Evolutionary conservation across 345 rosid genomes (phyloP).

Genomic region (Eucalyptus rudis): DNA sequence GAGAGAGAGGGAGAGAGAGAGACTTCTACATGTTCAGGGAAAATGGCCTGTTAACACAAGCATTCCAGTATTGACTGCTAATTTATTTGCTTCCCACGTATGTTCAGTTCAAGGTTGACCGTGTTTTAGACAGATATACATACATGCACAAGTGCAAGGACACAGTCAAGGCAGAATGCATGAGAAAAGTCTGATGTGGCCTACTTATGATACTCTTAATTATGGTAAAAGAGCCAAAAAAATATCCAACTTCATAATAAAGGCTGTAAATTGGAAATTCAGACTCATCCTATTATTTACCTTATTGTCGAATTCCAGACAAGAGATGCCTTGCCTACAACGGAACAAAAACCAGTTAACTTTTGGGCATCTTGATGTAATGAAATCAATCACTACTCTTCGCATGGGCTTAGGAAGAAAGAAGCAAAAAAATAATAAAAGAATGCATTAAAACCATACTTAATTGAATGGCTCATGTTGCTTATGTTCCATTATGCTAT

Average conservation of each 20-base stretch:
- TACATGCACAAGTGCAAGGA: not conserved
- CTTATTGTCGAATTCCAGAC: conserved; percentile 74
- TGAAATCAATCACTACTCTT: not conserved
- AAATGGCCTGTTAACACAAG: not conserved
- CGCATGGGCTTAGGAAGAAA: not conserved
- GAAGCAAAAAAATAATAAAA: not conserved
- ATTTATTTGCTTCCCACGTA: not conserved
- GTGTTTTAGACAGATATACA: not conserved
- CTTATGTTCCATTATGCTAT: not conserved
- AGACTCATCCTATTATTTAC: conserved; percentile 8
- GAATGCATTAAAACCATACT: not conserved
- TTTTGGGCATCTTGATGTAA: not conserved
- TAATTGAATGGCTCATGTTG: not conserved
- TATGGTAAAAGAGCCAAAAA: not conserved
- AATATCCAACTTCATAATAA: not conserved
- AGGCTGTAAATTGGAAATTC: not conserved
- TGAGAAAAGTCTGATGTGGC: not conserved
- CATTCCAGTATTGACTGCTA: not conserved
- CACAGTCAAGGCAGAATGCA: not conserved
- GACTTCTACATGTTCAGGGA: not conserved
- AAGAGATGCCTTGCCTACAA: conserved; percentile 52
- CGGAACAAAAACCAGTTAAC: not conserved
- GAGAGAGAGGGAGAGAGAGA: not conserved
- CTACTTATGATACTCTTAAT: not conserved
- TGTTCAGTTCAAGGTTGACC: not conserved